Conservation (phyloP, 345 rosid species). For the Excoecaria cochinchinensis region DNA sequence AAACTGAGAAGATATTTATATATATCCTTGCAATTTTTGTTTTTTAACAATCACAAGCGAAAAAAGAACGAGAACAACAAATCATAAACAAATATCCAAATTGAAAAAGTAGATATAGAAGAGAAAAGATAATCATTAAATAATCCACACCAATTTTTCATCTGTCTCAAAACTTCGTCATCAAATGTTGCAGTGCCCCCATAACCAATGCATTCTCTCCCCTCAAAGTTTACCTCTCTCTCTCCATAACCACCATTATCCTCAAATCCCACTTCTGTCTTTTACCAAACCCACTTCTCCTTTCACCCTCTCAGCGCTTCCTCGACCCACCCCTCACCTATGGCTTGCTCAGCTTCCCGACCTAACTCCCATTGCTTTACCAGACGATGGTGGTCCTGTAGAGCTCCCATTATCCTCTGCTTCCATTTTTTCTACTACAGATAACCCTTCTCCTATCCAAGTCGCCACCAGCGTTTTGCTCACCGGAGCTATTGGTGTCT, state of each 20-base stretch:
- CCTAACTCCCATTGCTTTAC: slow-evolving; percentile 32
- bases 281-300: slow-evolving; percentile 2
- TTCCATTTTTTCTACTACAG: slow-evolving; percentile 65
- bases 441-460: slow-evolving; percentile 74
- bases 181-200: slow-evolving; percentile 45
- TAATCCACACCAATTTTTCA: background rate
- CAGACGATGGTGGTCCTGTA: slow-evolving; percentile 61
- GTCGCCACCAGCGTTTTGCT: slow-evolving; percentile 82
- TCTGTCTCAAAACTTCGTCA: background rate
- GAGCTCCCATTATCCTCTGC: slow-evolving; percentile 58
- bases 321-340: slow-evolving; percentile 17
- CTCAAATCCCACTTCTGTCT: background rate
- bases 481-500: slow-evolving; percentile 75
- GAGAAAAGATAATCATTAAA: background rate
- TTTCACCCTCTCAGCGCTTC: slow-evolving; percentile 23
- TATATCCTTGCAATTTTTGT: too few species aligned
- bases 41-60: too few species aligned
- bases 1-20: background rate
- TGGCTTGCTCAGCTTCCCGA: slow-evolving; percentile 34
- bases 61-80: too few species aligned
- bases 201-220: background rate
- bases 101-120: background rate
- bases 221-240: slow-evolving; percentile 12
- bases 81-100: background rate
- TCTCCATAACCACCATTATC: slow-evolving; percentile 27